Evolutionary conservation across 1,284 basidiomycete genomes (phyloP).

Genomic region (Megacollybia platyphylla): DNA sequence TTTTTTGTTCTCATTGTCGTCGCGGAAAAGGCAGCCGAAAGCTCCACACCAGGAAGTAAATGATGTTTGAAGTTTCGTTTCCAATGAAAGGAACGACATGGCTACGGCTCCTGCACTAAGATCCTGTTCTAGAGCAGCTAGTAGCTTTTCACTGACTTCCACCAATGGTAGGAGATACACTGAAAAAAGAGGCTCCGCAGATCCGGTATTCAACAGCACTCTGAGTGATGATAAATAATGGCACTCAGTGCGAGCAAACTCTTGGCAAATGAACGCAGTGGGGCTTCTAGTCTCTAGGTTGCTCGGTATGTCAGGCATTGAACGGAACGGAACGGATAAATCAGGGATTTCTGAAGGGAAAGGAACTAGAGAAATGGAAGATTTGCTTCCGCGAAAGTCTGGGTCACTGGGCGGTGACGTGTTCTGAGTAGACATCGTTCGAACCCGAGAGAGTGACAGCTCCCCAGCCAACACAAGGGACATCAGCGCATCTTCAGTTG

Average conservation of each 20-base stretch:
- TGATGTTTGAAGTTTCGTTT: slow-evolving; percentile 12
- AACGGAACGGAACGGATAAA: too few relatives aligned
- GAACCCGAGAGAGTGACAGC: too few relatives aligned
- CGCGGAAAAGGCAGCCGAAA: slow-evolving; percentile 16
- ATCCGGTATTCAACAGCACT: slow-evolving; percentile 14
- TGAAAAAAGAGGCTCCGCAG: slow-evolving; percentile 13
- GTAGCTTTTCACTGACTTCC: slow-evolving; percentile 13
- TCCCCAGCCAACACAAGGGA: too few relatives aligned
- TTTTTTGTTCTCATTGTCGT: slow-evolving; percentile 4
- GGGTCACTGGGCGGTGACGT: too few relatives aligned
- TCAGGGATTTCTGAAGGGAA: too few relatives aligned
- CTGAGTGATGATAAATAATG: slow-evolving; percentile 17
- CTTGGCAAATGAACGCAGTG: slow-evolving; percentile 11
- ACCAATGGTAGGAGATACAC: slow-evolving; percentile 16
- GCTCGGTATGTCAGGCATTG: too few relatives aligned
- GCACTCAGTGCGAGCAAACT: slow-evolving; percentile 19
- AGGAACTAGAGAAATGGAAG: too few relatives aligned
- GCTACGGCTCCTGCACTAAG: slow-evolving; percentile 20
- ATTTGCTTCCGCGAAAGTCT: too few relatives aligned
- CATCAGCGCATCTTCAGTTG: too few relatives aligned
- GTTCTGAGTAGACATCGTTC: too few relatives aligned
- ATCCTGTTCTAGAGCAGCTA: slow-evolving; percentile 16
- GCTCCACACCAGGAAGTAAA: slow-evolving; percentile 18
- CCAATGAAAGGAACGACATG: slow-evolving; percentile 14
- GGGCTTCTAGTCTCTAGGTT: too few relatives aligned